phyloP scores from a whole-genome alignment of 2,329 filamentous ascomycete genomes.

The Calonectria pseudoturangicola region DNA sequence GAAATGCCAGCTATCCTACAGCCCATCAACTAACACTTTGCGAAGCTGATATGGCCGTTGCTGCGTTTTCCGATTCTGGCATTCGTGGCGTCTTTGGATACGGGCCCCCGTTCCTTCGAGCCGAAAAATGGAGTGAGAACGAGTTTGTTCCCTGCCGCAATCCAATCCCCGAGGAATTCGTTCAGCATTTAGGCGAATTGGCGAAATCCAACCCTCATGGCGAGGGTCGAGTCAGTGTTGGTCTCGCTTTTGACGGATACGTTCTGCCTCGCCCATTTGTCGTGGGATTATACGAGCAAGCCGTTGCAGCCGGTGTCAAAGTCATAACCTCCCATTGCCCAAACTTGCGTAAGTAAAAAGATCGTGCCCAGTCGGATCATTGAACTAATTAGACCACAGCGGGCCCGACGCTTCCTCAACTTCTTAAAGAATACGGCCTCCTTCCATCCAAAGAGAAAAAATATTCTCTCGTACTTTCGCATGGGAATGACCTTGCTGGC shows the following conservation, averaged over 20 bases:
- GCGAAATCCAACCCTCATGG: conserved; percentile 8
- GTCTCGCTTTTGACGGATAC: conserved; percentile 13
- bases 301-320: neutral
- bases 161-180: conserved; percentile 1
- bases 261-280: conserved; percentile 6
- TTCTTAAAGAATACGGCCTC: neutral
- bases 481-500: neutral
- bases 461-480: conserved; percentile 7
- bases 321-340: conserved; percentile 10
- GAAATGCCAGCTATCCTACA: no score
- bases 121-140: neutral
- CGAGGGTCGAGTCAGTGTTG: neutral
- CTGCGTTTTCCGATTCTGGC: conserved; percentile 13
- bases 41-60: neutral
- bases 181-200: neutral
- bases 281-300: neutral
- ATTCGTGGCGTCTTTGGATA: conserved; percentile 15
- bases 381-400: neutral
- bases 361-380: neutral
- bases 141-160: neutral
- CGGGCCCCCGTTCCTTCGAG: neutral
- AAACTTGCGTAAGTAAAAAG: neutral
- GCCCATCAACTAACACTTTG: neutral
- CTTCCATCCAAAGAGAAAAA: neutral
- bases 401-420: neutral